Evolutionary conservation across 2,329 filamentous ascomycete genomes (phyloP), one percentile per base, ranked within the genome.

Genomic region (Fusarium sp.): DNA sequence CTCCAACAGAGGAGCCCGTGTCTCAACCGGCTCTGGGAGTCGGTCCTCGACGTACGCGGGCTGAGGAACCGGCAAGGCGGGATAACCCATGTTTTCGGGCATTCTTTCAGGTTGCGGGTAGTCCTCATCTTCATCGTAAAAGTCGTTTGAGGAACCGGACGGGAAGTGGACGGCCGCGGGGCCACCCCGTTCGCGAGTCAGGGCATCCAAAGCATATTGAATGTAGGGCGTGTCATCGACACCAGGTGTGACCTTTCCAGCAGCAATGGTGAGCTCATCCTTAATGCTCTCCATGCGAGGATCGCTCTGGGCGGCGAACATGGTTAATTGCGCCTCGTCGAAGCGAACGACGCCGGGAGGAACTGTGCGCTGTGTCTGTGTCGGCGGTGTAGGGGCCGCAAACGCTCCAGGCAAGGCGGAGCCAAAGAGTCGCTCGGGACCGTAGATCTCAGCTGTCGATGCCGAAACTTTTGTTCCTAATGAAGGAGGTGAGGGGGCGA

Each of bases 151-250:
- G 61, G 75, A 76, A 31, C 70, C 74, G 4, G 84, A 83, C 58
- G 84, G 79, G 57, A 87, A 84, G 70, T 86, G 81, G 59, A 83
- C 81, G 60, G 85, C 82, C 9, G 85, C 84, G 62, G 83, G 80
- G 6, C 89, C 84, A 65, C 92, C 89, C 62, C 90, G 90, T 74
- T 91, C 88, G 51, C 91, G 85, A 6, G 93, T 96, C 72, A 98
- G 83, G 68, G 95, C 93, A 69, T 97, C 92, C 68, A 98, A 88
- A 40, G 95, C 94, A 78, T 96, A 96, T 69, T 91, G 91, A 68
- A 97, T 92, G 78, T 94, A 97, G 0, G 93, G 93, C 8, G 89
- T 91, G 75, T 97, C 91, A 75, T 97, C 93, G 38, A 93, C 83
- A 9, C 90, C 92, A 0, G 93, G 93, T 0, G 92, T 95, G 60